These are phyloP conservation scores for Aspergillus amoenus DNA, from an alignment of 2,329 filamentous ascomycete species.

Conservation along the genomic window DNA sequence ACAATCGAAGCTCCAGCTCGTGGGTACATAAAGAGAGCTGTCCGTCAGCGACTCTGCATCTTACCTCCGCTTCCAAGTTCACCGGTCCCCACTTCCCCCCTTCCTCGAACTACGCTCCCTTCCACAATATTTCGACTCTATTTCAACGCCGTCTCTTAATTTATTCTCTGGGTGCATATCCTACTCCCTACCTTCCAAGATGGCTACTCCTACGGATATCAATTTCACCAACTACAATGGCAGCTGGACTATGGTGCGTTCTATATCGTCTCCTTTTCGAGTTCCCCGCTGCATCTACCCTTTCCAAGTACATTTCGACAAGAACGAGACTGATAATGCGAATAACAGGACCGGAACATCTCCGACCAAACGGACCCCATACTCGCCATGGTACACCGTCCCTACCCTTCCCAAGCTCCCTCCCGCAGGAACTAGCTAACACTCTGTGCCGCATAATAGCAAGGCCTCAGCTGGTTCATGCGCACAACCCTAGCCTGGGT, in stretches of 20 bases:
- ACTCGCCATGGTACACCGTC: slow-evolving; percentile 56
- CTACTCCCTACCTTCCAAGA: slow-evolving; percentile 40
- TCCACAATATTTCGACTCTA: neutral
- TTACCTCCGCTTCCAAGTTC: neutral
- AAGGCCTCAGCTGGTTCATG: slow-evolving; percentile 69
- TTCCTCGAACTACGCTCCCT: neutral
- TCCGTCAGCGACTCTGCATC: neutral
- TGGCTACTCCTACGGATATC: slow-evolving; percentile 70
- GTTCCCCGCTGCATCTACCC: neutral
- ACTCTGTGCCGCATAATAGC: slow-evolving; percentile 34
- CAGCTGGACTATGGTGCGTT: slow-evolving; percentile 66
- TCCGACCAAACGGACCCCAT: slow-evolving; percentile 68
- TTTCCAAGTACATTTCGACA: neutral
- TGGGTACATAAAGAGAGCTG: neutral
- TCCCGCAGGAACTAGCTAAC: slow-evolving; percentile 6
- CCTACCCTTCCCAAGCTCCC: slow-evolving; percentile 1
- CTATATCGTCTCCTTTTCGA: neutral
- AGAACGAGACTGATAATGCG: neutral
- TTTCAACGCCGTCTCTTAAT: neutral
- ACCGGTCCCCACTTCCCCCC: neutral
- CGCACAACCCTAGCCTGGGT: slow-evolving; percentile 71
- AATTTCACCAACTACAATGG: slow-evolving; percentile 68
- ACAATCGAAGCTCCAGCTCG: neutral
- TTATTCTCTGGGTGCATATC: neutral
- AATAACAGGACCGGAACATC: slow-evolving; percentile 67